Base-by-base conservation (phyloP, 257 asterid species). In the Solanum chilense region DNA sequence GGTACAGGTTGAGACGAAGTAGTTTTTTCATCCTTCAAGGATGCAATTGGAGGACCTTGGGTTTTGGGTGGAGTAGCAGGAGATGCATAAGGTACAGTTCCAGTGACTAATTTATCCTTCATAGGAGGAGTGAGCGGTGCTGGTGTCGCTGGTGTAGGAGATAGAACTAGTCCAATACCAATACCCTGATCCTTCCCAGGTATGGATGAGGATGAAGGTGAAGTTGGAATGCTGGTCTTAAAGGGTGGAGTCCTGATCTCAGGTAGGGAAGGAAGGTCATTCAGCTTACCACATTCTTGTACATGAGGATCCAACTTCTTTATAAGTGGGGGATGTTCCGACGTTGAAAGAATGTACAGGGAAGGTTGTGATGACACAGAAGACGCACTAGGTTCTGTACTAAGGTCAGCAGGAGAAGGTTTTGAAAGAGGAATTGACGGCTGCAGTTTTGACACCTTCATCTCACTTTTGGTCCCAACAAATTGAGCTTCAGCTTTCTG, bases 101-200 rank as follows among this genome's bases (percentile, higher is more conserved):
- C 86, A 84, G 86, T 88, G 27, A 87, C 74, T 52, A 77, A 35
- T 76, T 89, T 89, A 83, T 93, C 92, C 87, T 89, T 87, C 88
- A 87, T 76, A 33, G 91, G 86, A 76, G 91, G 91, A 83, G 93
- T 88, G 39, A 45, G 76, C 42, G 90, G 91, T 85, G 89, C 82
- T 47, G 70, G 33, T 42, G 86, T 80, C 82, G 86, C 82, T 86
- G 86, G 75, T 25, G 89, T 66, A 64, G 88, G 88, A 73, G 89
- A 85, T 69, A 66, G 74, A 88, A 90, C 81, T 16, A 21, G 89
- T 85, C 80, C 89, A 60, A 71, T 87, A 81, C 82, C 78, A 86
- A 86, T 8, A 82, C 44, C 87, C 89, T 90, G 89, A 89, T 88
- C 90, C 86, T 91, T 89, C 86, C 89, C 83, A 82, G 92, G 88